Percentiles rank a stretch among this genome's conserved stretches.
These are phyloP conservation scores for Nannochloris sp. DNA, from an alignment of 139 green algal genomes.

Conservation along the genomic window DNA sequence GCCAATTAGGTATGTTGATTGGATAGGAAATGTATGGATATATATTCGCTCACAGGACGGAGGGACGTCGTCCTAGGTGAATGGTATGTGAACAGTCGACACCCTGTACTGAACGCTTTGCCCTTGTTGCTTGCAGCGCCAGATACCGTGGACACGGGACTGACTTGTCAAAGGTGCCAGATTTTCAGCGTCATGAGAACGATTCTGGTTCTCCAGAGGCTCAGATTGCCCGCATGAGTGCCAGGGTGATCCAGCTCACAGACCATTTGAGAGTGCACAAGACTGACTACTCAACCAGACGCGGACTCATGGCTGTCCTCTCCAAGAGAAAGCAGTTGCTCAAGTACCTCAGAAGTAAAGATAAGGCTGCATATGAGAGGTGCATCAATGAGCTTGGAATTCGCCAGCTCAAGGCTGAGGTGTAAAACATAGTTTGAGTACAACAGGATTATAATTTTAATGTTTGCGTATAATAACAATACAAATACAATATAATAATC, in stretches of 20 bases:
- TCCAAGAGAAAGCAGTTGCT: constrained; percentile 34
- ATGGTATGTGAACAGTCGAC: background rate
- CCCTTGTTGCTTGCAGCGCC: constrained; percentile 12
- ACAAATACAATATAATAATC: no score
- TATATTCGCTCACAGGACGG: no score
- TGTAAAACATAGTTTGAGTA: background rate
- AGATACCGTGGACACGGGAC: constrained; percentile 40
- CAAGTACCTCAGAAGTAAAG: constrained; percentile 28
- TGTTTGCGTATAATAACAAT: background rate
- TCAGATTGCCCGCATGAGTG: constrained; percentile 41
- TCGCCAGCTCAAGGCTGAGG: constrained; percentile 19
- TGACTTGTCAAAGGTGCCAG: constrained; percentile 33
- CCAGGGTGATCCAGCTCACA: constrained; percentile 49
- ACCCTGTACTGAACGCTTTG: no score
- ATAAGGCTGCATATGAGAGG: constrained; percentile 15
- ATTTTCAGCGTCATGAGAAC: constrained; percentile 22
- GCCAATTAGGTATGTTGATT: background rate
- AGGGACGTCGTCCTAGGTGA: no score
- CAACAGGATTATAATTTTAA: background rate
- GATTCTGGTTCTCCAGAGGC: constrained; percentile 48
- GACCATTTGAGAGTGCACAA: constrained; percentile 46
- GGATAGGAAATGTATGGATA: background rate
- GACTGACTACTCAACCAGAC: constrained; percentile 41
- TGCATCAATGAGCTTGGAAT: constrained; percentile 13
- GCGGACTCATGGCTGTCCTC: constrained; percentile 41